phyloP scores from a whole-genome alignment of 441 rosid genomes.

The Adansonia gregorii region DNA sequence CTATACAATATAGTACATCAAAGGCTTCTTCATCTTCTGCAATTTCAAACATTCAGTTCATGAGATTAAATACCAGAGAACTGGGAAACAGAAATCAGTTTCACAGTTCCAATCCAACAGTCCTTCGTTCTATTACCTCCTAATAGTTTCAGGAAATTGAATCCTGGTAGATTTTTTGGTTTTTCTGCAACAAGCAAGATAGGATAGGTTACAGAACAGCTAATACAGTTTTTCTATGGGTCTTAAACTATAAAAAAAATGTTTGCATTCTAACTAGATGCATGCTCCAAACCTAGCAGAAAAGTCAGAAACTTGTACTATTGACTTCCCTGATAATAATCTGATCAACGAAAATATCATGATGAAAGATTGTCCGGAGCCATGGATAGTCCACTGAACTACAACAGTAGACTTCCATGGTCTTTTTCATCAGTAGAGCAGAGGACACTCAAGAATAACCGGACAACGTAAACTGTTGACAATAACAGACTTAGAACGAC shows the following conservation, averaged over 20 bases:
- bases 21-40: slow-evolving; percentile 93
- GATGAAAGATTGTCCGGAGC: not conserved
- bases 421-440: not conserved
- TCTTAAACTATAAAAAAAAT: not conserved
- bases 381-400: not conserved
- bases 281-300: too few species aligned
- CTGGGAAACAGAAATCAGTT: not conserved
- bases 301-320: not conserved
- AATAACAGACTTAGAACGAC: not conserved
- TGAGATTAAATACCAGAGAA: not conserved
- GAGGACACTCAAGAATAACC: not conserved
- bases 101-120: not conserved
- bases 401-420: not conserved
- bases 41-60: not conserved
- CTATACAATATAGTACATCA: slow-evolving; percentile 82
- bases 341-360: not conserved
- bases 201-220: slow-evolving; percentile 1
- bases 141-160: slow-evolving; percentile 75
- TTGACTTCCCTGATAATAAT: not conserved
- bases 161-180: slow-evolving; percentile 77
- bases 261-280: not conserved
- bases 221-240: not conserved
- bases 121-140: slow-evolving; percentile 55
- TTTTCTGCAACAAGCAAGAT: slow-evolving; percentile 54
- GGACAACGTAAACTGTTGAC: too few species aligned